A percentile compares a stretch with the other conserved stretches of the same genome.
Evolutionary conservation across 148 eudicot genomes (phyloP).

Genomic region (Dysphania ambrosioides): DNA sequence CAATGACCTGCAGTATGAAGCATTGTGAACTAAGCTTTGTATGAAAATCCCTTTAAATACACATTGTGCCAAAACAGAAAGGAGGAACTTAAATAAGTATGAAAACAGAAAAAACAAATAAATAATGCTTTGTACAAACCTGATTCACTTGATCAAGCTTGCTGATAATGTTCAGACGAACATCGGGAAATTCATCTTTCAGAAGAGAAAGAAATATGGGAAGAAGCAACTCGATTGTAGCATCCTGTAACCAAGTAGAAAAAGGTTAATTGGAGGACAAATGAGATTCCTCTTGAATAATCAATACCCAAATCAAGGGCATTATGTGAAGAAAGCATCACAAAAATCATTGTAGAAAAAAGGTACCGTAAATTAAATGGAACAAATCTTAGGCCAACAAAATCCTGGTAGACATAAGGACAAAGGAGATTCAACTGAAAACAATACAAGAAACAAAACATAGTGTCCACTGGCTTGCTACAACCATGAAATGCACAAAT

Average conservation of each 20-base stretch:
- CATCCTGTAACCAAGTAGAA: slow-evolving; percentile 56
- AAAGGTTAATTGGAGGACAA: background rate
- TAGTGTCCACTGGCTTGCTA: background rate
- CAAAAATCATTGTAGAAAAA: too few relatives aligned
- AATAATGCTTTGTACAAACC: slow-evolving; percentile 38
- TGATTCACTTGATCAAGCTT: slow-evolving; percentile 99
- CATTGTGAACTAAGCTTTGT: slow-evolving; percentile 11
- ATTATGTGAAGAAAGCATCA: background rate
- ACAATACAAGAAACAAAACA: background rate
- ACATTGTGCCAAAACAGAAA: background rate
- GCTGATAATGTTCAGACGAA: slow-evolving; percentile 94
- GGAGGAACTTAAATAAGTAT: background rate
- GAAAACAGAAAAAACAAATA: background rate
- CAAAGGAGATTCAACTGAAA: background rate
- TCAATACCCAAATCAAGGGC: background rate
- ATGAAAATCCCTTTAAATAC: background rate
- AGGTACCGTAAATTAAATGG: background rate
- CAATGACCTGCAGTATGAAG: slow-evolving; percentile 72
- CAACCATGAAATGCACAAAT: too few relatives aligned
- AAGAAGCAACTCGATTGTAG: slow-evolving; percentile 97
- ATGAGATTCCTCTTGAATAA: slow-evolving; percentile 1
- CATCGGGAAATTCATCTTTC: slow-evolving; percentile 99
- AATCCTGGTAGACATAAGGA: background rate
- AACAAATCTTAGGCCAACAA: background rate
- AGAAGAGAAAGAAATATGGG: slow-evolving; percentile 94